Base-by-base conservation (phyloP, 306 rosid genomes). In the Trichosanthes truncata region DNA sequence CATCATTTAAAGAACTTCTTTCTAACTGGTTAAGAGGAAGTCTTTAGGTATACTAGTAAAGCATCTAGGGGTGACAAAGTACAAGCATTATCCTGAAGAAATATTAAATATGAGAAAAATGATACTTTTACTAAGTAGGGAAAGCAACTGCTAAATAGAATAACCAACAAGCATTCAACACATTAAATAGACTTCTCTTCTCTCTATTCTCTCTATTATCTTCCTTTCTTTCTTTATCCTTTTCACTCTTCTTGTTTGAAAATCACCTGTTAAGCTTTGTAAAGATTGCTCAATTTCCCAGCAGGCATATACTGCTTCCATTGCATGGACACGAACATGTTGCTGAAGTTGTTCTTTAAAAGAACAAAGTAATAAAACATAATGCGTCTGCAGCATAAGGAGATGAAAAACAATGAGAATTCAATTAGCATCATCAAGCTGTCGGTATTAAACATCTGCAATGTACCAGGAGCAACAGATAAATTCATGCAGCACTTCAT, bases 271-370 rank as follows among this genome's bases (percentile, higher is more conserved):
- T 79, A 96, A 81, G 81, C 98, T 93, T 79, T 96, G 99, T 31
- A 96, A 86, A 61, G 99, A 91, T 74, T 96, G 99, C 81, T 93
- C 99, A 33, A 96, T 96, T 85, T 96, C 99, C 99, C 99, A 96
- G 85, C 99, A 96, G 83, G 98, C 99, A 93, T 91, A 93, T 17
- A 96, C 99, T 25, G 99, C 99, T 88, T 96, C 99, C 99, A 96
- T 96, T 43, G 99, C 98, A 86, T 93, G 99, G 74, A 96, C 97
- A 20, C 98, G 93, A 65, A 96, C 99, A 76, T 96, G 99, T 72
- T 93, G 99, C 65, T 96, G 99, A 69, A 96, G 93, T 82, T 96
- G 99, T 67, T 96, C 99, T 91, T 93, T 96, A 82, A 96, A 96
- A 26, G 99, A 96, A 84, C 97, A 96, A 60, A 96, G 97, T 91